Base-by-base conservation (phyloP, 352 stramenopile species). In the Globisporangium parvum region DNA sequence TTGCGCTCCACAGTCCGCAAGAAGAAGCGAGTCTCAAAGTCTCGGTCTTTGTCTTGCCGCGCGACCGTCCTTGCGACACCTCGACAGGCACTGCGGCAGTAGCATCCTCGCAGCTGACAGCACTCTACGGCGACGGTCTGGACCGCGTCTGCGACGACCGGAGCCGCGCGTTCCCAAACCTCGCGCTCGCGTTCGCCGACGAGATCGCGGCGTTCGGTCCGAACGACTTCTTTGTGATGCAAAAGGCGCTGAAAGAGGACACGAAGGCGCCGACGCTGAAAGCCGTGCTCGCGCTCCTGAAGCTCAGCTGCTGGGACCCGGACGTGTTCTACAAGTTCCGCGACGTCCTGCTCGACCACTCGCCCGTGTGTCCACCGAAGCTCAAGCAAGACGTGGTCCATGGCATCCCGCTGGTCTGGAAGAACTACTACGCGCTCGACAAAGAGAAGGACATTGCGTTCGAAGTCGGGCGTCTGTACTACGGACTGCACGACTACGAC, bases 311-410 rank as follows among this genome's bases (percentile, higher is more conserved):
- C 35, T 97, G 88, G 84, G 93, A 98, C 63, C 85, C 92, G 12
- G 93, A 98, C 60, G 85, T 98, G 33, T 98, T 98, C 65, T 98
- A 97, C 67, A 98, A 98, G 62, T 98, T 98, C 60, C 80, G 91
- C 21, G 85, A 98, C 55, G 77, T 89, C 33, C 70, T 98, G 31
- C 70, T 98, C 12, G 87, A 96, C 57, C 86, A 97, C 62, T 82
- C 80, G 44, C 77, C 82, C 0, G 72, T 66, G 48, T 80, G 75
- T 17, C 53, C 75, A 5, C 62, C 66, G 11, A 88, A 91, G 54
- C 67, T 92, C 45, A 83, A 83, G 45, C 62, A 73, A 35, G 93
- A 98, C 52, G 75, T 98, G n/a, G 74, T 77, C 20, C 63, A 82
- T 31, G 90, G 89, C 11, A 88, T 98, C 12, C 78, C 85, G 17